Base-by-base conservation (phyloP, 176 grass and related monocot genomes). In the Canna indica region DNA sequence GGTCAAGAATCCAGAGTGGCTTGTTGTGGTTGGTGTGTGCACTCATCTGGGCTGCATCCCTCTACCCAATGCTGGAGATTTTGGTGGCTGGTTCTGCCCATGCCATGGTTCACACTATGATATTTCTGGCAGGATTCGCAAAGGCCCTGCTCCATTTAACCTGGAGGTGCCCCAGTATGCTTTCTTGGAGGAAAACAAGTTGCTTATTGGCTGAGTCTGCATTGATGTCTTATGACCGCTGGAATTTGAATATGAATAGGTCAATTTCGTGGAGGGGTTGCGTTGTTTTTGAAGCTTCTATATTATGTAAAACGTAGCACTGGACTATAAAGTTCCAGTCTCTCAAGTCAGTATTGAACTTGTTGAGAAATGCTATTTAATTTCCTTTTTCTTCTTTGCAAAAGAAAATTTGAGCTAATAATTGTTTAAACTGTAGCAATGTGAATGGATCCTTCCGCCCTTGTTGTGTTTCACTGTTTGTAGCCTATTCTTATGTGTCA, bases 41-140 rank as follows among this genome's bases (percentile, higher is more conserved):
- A 70, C 68, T 52, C 68, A 71, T 53, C 45, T 71, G 2, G 68
- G 68, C 29, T 71, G 68, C 46, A 71, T 71, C 20, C 68, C 68
- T n/a, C 26, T 71, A 52, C 68, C 68, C 6, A 71, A 71, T 53
- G 68, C 68, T 50, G 68, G 68, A 33, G 68, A 71, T n/a, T 71
- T 71, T 71, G 68, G 68, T 15, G 68, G 68, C 29, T 71, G 68
- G 46, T 71, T 71, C 47, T 71, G 68, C 39, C 68, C 68, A 3
- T 71, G 68, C 45, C 68, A 71, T 24, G 68, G 68, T 52, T 71
- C 68, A 2, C 68, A 71, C 20, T 71, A 71, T 71, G 68, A 71
- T 71, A 52, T 71, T 29, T 71, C 68, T 22, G 68, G 68, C 16
- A 71, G 68, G 47, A 53, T 71, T 28, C 68, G 68, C 29, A 71